Base-by-base conservation (phyloP, 352 stramenopile species). In the Phytopythium litorale region DNA sequence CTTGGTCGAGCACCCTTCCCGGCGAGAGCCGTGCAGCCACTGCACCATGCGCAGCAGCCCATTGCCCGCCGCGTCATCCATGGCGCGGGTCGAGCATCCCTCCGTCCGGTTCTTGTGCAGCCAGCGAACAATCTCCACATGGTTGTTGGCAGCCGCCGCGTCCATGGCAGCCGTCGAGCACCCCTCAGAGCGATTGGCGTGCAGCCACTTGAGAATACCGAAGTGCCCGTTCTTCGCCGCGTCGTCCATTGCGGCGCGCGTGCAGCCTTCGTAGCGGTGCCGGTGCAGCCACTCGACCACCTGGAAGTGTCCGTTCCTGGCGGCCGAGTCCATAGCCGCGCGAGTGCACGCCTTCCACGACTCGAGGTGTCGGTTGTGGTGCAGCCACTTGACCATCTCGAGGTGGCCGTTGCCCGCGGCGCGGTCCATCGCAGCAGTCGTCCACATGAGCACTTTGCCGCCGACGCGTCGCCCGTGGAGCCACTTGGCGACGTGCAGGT, bases 321-420 rank as follows among this genome's bases (percentile, higher is more conserved):
- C 68, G 4, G 71, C 68, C 7, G 55, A 56, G 42, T 73, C 65
- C 71, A 78, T 78, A 1, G 65, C 65, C 35, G 69, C 67, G 25
- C 67, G 60, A 0, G 61, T 72, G 54, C 70, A 77, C 0, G 70
- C 60, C 50, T 73, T 77, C 70, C 52, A 58, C 25, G 52, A 58
- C 52, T 58, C 52, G 52, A 58, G 52, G 19, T 71, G 70, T 23
- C 66, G 56, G 49, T 80, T 80, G 48, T 76, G 58, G 56, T 80
- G 66, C 21, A 80, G 67, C 64, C 64, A 80, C 43, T 77, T 72
- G 32, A 80, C 69, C 58, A 78, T 70, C 37, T 72, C 64, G 46
- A 74, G 58, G 38, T 72, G 59, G 6, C 70, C 71, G 28, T 73
- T 73, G 2, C 50, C 13, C 16, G 71, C 64, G 0, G 70, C 70